Conservation (phyloP, 352 stramenopile genomes). For the Phytophthora pistaciae region DNA sequence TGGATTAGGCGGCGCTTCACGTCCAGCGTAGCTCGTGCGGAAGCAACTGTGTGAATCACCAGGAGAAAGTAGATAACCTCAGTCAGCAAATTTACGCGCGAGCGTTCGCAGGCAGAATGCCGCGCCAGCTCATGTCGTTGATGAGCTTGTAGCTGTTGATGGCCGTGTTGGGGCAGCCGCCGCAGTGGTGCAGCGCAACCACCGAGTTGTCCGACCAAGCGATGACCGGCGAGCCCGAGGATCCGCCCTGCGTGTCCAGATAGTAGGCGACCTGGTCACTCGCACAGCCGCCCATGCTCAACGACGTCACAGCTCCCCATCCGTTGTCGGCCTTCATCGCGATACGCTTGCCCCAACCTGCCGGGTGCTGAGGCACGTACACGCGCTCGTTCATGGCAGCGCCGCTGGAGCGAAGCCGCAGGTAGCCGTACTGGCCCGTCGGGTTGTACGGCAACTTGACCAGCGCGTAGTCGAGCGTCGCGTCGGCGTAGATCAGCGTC, state of each 20-base stretch:
- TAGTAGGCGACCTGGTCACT: conserved; percentile 72
- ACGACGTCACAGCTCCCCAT: conserved; percentile 53
- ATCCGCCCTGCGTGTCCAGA: conserved; percentile 75
- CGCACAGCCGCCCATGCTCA: conserved; percentile 53
- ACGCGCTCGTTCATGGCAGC: conserved; percentile 60
- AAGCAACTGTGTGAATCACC: not conserved
- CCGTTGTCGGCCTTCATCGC: conserved; percentile 57
- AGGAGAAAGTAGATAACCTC: not conserved
- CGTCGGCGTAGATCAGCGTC: conserved; percentile 50
- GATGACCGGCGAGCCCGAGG: conserved; percentile 79
- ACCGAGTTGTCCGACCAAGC: conserved; percentile 67
- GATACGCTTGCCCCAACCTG: conserved; percentile 76
- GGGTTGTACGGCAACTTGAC: conserved; percentile 69
- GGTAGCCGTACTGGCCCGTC: conserved; percentile 58
- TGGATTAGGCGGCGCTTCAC: not conserved
- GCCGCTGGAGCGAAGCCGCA: conserved; percentile 58
- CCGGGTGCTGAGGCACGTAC: conserved; percentile 73
- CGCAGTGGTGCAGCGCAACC: conserved; percentile 78
- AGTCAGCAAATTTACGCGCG: conserved; percentile 25
- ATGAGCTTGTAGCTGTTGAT: conserved; percentile 75
- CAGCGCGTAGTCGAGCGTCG: conserved; percentile 69
- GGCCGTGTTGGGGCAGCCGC: conserved; percentile 78
- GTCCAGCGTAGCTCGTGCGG: not conserved
- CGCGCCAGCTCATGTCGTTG: conserved; percentile 48
- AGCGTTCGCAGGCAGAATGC: conserved; percentile 54